Percentiles rank a stretch among this genome's conserved stretches.
Evolutionary conservation across 1,284 basidiomycete species (phyloP).

Genomic region (Rhizoctonia solani): DNA sequence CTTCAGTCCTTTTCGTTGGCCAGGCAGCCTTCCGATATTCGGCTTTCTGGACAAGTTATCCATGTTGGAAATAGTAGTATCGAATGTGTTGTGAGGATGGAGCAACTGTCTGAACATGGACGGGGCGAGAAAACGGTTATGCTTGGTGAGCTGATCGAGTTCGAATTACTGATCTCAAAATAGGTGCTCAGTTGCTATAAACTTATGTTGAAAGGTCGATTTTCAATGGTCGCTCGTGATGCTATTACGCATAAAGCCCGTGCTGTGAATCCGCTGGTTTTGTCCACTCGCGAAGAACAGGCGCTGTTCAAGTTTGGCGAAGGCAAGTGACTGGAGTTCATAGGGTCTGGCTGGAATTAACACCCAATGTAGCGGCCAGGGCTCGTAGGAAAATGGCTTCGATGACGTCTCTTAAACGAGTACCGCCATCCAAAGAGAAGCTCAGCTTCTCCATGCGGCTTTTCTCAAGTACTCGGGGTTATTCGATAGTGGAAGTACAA

Average conservation of each 20-base stretch:
- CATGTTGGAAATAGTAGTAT: slow-evolving; percentile 77
- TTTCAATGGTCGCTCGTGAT: slow-evolving; percentile 84
- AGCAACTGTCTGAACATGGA: slow-evolving; percentile 56
- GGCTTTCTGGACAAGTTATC: slow-evolving; percentile 78
- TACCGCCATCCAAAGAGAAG: slow-evolving; percentile 74
- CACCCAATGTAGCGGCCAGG: slow-evolving; percentile 52
- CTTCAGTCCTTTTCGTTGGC: slow-evolving; percentile 45
- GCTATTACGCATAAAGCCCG: slow-evolving; percentile 66
- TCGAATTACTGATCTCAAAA: neutral
- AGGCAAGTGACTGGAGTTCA: slow-evolving; percentile 49
- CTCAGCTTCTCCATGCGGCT: slow-evolving; percentile 66
- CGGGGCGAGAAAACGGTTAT: slow-evolving; percentile 62
- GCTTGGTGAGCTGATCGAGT: slow-evolving; percentile 54
- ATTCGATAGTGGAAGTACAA: neutral
- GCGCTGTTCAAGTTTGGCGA: slow-evolving; percentile 68
- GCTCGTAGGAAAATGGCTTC: slow-evolving; percentile 57
- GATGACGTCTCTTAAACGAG: slow-evolving; percentile 63
- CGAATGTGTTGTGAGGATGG: slow-evolving; percentile 83
- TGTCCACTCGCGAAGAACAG: slow-evolving; percentile 65
- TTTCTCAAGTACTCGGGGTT: slow-evolving; percentile 59
- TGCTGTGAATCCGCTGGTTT: slow-evolving; percentile 65
- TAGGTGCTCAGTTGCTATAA: neutral
- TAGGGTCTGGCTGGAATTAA: neutral
- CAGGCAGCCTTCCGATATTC: slow-evolving; percentile 59
- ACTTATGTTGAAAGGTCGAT: slow-evolving; percentile 54